Evolutionary conservation across 768 basidiomycete genomes (phyloP), one percentile per base, ranked within the genome.

Genomic region (Saitozyma sp.): DNA sequence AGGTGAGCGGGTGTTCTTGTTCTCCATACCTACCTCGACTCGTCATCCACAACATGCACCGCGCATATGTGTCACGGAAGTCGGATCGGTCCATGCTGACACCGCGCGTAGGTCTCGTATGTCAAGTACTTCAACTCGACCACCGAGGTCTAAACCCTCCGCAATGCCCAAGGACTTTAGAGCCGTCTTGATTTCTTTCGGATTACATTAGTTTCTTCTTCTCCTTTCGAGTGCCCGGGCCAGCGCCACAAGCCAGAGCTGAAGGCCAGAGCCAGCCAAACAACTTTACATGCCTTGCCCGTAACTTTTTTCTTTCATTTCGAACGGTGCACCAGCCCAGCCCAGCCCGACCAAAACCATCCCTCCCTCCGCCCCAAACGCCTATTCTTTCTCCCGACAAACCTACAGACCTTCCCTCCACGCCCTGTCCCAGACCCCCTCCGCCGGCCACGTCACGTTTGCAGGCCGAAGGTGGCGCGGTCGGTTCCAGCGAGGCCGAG

Each of bases 91-190:
- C 43, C 39, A 19, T 52, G 52, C 65, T 66, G 61, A 66, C 54
- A 17, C 9, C 29, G 1, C 17, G 17, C 9, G 50, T 46, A 70
- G 66, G 61, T 75, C 54, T 59, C 68, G 14, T 77, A 70, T 64
- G 77, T 78, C 73, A 78, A 77, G 70, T 78, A 75, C 66, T 78
- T 71, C 69, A 77, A 75, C 70, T 72, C 76, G 66, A 76, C 77
- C 20, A 69, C 68, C 16, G 66, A 64, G 48, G 67, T 78, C 29
- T 78, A 71, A 68, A 41, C 17, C 48, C 29, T 29, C 29, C 29
- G 29, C 29, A 5, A 29, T 29, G 29, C 29, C 29, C 2, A 29
- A 5, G 29, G 5, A 29, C 29, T 29, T 29, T 29, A 5, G 29
- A 29, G 29, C 29, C 29, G 29, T 29, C 29, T 29, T 29, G 29